Percentiles rank a stretch among this genome's conserved stretches.
These are phyloP conservation scores for Phaeoacremonium minimum DNA, from an alignment of 2,329 filamentous ascomycete genomes.

Conservation along the genomic window DNA sequence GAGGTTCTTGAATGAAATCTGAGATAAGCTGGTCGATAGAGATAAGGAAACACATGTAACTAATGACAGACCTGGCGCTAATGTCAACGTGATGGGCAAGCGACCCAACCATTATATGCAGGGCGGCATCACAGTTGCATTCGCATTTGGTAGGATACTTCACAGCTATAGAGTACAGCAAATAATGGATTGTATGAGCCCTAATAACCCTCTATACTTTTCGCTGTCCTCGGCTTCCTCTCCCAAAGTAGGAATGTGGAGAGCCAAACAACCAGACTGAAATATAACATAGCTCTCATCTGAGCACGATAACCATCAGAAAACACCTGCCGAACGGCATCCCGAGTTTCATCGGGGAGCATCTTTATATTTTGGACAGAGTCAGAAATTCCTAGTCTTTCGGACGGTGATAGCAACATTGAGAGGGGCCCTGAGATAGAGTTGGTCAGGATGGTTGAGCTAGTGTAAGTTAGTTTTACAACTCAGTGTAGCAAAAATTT, in stretches of 20 bases:
- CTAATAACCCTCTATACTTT: too few relatives aligned
- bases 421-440: slow-evolving; percentile 4
- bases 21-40: too few relatives aligned
- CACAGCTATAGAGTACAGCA: too few relatives aligned
- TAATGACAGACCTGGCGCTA: too few relatives aligned
- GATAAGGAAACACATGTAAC: too few relatives aligned
- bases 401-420: slow-evolving; percentile 9
- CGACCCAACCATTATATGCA: too few relatives aligned
- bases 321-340: slow-evolving; percentile 13
- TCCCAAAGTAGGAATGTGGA: slow-evolving; percentile 14
- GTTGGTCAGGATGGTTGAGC: slow-evolving; percentile 15
- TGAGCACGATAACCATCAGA: slow-evolving; percentile 13
- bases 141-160: too few relatives aligned
- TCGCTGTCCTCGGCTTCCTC: slow-evolving; percentile 11
- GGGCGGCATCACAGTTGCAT: too few relatives aligned
- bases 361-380: slow-evolving; percentile 13
- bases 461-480: slow-evolving; percentile 8
- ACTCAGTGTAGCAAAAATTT: slow-evolving; percentile 7
- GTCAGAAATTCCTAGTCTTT: slow-evolving; percentile 13
- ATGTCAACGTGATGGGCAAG: too few relatives aligned
- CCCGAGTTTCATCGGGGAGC: slow-evolving; percentile 12
- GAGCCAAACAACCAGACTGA: slow-evolving; percentile 15
- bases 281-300: slow-evolving; percentile 18
- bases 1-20: too few relatives aligned
- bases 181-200: too few relatives aligned